Percentiles rank a stretch among this genome's conserved stretches.
phyloP scores from a whole-genome alignment of 176 grass and related monocot genomes.

The Carex parvula region DNA sequence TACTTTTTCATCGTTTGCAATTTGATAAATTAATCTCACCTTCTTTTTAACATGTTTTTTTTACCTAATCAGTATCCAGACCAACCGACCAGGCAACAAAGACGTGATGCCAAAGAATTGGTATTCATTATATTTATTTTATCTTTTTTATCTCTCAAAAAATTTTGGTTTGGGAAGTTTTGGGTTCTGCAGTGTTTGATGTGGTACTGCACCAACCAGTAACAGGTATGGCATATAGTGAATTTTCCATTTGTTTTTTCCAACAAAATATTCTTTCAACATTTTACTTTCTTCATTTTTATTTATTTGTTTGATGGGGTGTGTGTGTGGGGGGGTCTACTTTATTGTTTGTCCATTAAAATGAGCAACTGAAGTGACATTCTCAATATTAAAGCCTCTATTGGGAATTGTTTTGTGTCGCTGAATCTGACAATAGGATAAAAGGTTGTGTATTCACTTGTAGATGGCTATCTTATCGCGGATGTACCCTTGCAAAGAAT shows the following conservation, averaged over 20 bases:
- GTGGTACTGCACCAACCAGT: neutral
- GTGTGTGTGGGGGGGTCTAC: neutral
- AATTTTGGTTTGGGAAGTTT: neutral
- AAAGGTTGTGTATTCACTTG: conserved; percentile 24
- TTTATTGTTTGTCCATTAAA: neutral
- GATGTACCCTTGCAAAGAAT: conserved; percentile 96
- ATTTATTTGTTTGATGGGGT: neutral
- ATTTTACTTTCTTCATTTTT: neutral
- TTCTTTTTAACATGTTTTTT: neutral
- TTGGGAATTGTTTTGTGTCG: neutral
- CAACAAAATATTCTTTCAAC: neutral
- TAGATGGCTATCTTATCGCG: conserved; percentile 89
- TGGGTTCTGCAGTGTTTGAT: neutral
- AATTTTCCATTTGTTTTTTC: neutral
- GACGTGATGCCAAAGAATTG: conserved; percentile 76
- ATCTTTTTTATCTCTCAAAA: neutral
- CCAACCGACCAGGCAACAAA: conserved; percentile 81
- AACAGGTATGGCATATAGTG: neutral
- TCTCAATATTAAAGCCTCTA: neutral
- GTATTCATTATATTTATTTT: conserved; percentile 34
- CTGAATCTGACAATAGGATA: conserved; percentile 21
- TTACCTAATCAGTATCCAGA: conserved; percentile 77
- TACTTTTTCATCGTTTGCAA: neutral
- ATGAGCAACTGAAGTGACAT: neutral
- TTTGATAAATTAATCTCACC: neutral